Evolutionary conservation across 129 eudicot genomes (phyloP).

Genomic region (Pittosporum tobira): DNA sequence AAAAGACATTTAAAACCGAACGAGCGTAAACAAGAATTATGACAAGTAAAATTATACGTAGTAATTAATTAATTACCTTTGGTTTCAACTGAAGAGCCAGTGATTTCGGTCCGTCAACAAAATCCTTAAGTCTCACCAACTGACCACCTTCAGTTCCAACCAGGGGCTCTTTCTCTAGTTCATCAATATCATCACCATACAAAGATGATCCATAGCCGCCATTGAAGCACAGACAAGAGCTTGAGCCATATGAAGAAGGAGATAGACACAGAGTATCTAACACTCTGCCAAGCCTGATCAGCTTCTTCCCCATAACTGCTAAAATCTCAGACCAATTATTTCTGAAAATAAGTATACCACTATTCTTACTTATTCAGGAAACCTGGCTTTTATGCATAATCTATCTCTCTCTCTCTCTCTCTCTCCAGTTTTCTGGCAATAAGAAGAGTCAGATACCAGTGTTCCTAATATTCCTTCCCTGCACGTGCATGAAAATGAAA

Average conservation of each 20-base stretch:
- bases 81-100: constrained; percentile 84
- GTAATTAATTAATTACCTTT: constrained; percentile 53
- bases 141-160: constrained; percentile 26
- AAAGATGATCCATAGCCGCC: constrained; percentile 18
- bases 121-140: constrained; percentile 49
- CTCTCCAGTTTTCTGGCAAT: not conserved
- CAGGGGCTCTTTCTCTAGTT: constrained; percentile 52
- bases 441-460: not conserved
- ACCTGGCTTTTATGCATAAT: not conserved
- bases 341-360: too few species aligned
- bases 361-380: not conserved
- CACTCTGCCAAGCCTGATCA: constrained; percentile 49
- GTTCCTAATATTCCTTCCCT: not conserved
- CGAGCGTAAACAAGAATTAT: too few species aligned
- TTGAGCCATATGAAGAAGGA: constrained; percentile 24
- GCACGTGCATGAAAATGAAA: constrained; percentile 9
- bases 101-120: constrained; percentile 52
- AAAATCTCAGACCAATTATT: not conserved
- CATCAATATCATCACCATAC: constrained; percentile 27
- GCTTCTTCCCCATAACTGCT: constrained; percentile 55
- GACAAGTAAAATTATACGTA: too few species aligned
- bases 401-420: too few species aligned
- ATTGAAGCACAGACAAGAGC: constrained; percentile 64
- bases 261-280: constrained; percentile 60
- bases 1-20: too few species aligned